Evolutionary conservation across 345 rosid species (phyloP), one percentile per base, ranked within the genome.

Genomic region (Trapa incisa): DNA sequence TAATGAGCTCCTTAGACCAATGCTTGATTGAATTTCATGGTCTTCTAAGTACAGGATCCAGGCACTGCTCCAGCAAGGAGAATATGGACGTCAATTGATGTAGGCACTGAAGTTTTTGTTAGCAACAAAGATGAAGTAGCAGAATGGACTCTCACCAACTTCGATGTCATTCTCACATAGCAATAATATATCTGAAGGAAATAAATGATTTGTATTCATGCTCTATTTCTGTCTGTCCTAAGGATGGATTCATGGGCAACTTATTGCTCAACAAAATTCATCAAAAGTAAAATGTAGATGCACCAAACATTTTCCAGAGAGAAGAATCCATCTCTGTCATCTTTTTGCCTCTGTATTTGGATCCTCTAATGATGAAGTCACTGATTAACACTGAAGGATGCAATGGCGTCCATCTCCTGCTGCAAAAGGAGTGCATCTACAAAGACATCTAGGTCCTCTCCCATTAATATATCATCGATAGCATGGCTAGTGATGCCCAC

Each of bases 351-450:
- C 37, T 17, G 15, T 58, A 58, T 13, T 58, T 33, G 16, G 63
- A 32, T 16, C 61, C 36, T 57, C 12, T 11, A 22, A 22, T 22
- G 37, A 32, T 33, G 32, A 22, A 13, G 47, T 84, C 72, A 83
- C 57, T 36, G 72, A 29, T 74, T 65, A 12, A 84, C 82, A 79
- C 89, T 81, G 78, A 94, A 94, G 4, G 93, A 80, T 64, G 89
- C 88, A 65, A 94, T 80, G 57, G 96, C 99, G 70, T 94, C 97
- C 96, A 91, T 89, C 80, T 95, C 96, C 80, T 91, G 92, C 73
- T 73, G 96, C 66, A 93, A 77, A 80, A 89, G 93, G 70, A 87
- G 96, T 8, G 96, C 93, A 5, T 95, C 96, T 12, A 95, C 74
- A 78, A 95, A 95, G 48, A 79, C 65, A 67, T 91, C 97, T 65